Percentiles rank a stretch among this genome's conserved stretches.
Evolutionary conservation across 2,329 filamentous ascomycete species (phyloP).

Genomic region (Trichoderma sp.): DNA sequence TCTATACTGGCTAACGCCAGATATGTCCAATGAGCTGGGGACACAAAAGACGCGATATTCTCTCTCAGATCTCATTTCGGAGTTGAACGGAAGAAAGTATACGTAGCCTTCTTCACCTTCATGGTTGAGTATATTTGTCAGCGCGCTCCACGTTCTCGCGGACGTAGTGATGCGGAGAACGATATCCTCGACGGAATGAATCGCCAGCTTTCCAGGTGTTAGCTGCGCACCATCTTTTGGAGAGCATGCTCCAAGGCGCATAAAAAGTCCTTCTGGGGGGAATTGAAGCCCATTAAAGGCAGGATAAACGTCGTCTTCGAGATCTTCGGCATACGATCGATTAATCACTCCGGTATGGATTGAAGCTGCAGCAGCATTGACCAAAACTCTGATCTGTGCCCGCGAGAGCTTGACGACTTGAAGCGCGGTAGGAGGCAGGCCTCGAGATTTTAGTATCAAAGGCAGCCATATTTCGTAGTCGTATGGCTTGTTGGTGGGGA

Average conservation of each 20-base stretch:
- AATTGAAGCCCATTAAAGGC: slow-evolving; percentile 36
- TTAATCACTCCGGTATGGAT: slow-evolving; percentile 39
- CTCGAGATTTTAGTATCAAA: slow-evolving; percentile 44
- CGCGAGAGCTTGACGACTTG: slow-evolving; percentile 40
- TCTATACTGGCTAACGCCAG: slow-evolving; percentile 47
- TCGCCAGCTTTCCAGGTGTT: slow-evolving; percentile 33
- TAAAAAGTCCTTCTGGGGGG: slow-evolving; percentile 46
- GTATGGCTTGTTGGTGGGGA: slow-evolving; percentile 42
- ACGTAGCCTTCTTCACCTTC: slow-evolving; percentile 36
- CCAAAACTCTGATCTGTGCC: slow-evolving; percentile 39
- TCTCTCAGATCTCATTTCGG: slow-evolving; percentile 41
- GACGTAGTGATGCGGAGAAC: slow-evolving; percentile 47
- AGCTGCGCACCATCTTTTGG: slow-evolving; percentile 46
- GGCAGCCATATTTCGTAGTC: slow-evolving; percentile 49
- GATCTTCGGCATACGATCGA: slow-evolving; percentile 40
- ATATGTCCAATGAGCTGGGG: slow-evolving; percentile 39
- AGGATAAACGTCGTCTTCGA: slow-evolving; percentile 40
- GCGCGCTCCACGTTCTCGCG: slow-evolving; percentile 41
- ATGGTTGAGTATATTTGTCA: slow-evolving; percentile 36
- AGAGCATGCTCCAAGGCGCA: slow-evolving; percentile 48
- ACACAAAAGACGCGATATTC: slow-evolving; percentile 52
- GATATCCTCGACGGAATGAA: slow-evolving; percentile 42
- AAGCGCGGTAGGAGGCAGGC: slow-evolving; percentile 32
- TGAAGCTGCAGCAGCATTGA: slow-evolving; percentile 39
- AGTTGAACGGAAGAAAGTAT: slow-evolving; percentile 48